Evolutionary conservation across 257 asterid species (phyloP), one percentile per base, ranked within the genome.

Genomic region (Leonotis leonurus): DNA sequence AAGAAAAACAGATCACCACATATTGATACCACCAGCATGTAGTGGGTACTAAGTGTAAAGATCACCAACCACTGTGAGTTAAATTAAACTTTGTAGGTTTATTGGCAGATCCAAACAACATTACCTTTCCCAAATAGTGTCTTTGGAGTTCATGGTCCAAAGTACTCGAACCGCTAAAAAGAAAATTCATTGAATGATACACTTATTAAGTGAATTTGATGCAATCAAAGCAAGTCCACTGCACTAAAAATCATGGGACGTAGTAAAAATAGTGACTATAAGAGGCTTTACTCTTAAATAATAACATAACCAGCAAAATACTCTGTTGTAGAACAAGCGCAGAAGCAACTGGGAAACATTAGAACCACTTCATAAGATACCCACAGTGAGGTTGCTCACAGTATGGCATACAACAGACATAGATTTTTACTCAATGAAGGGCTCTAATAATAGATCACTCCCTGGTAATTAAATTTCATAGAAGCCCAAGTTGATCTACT

Each of bases 11-110:
- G 25, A 20, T 64, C 29, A 41, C 32, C 57, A 10, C 4, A 5
- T 35, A 62, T 14, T 36, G 32, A 43, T 56, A 56, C 58, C 56
- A 59, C 46, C 35, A 56, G 26, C 58, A 56, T 48, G 59, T 58
- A 62, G 73, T 71, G 81, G n/a, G n/a, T n/a, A n/a, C n/a, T 36
- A 53, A 33, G 20, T 59, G 61, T 63, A 63, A 43, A 22, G 44
- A 59, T 65, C 78, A 73, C 54, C n/a, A n/a, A n/a, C n/a, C n/a
- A n/a, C n/a, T n/a, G n/a, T n/a, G n/a, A n/a, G n/a, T n/a, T n/a
- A n/a, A n/a, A n/a, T n/a, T n/a, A n/a, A n/a, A n/a, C n/a, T n/a
- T n/a, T n/a, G n/a, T n/a, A n/a, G n/a, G n/a, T n/a, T n/a, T n/a
- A n/a, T n/a, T n/a, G n/a, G n/a, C n/a, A n/a, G n/a, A 63, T 65